Percentiles rank a stretch among this genome's conserved stretches.
These are phyloP conservation scores for Persicaria maculosa DNA, from an alignment of 148 eudicot species.

Conservation along the genomic window DNA sequence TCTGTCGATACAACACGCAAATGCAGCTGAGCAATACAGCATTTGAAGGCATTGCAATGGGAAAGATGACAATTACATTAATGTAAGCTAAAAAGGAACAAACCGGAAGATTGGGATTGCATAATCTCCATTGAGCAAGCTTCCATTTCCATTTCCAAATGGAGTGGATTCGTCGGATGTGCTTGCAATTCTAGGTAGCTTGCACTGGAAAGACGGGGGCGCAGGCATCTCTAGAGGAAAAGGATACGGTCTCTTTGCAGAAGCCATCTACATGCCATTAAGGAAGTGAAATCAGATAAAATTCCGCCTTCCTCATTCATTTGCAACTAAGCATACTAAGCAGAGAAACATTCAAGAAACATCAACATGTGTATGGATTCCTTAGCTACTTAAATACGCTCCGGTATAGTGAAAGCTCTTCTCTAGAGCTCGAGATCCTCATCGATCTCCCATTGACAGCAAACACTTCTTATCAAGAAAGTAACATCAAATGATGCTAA, in stretches of 20 bases:
- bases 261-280: neutral
- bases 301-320: neutral
- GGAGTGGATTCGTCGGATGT: slow-evolving; percentile 3
- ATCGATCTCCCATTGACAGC: neutral
- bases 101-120: slow-evolving; percentile 6
- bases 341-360: neutral
- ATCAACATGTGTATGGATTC: neutral
- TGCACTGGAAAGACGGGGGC: neutral
- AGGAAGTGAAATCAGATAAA: neutral
- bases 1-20: slow-evolving; percentile 23
- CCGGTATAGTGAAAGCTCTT: slow-evolving; percentile 1
- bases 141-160: slow-evolving; percentile 14
- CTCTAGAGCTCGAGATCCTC: no score
- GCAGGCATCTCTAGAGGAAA: slow-evolving; percentile 2
- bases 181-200: slow-evolving; percentile 12
- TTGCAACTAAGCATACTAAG: neutral
- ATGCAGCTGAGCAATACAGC: slow-evolving; percentile 7
- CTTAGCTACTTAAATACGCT: slow-evolving; percentile 1
- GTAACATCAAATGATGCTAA: neutral
- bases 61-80: neutral
- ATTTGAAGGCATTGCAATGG: neutral
- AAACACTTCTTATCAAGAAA: neutral
- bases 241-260: slow-evolving; percentile 10
- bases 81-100: no score
- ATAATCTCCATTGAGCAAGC: neutral